Percentiles rank a stretch among this genome's conserved stretches.
Conservation (phyloP, 1,284 basidiomycete genomes). For the Polyporus tsugae region DNA sequence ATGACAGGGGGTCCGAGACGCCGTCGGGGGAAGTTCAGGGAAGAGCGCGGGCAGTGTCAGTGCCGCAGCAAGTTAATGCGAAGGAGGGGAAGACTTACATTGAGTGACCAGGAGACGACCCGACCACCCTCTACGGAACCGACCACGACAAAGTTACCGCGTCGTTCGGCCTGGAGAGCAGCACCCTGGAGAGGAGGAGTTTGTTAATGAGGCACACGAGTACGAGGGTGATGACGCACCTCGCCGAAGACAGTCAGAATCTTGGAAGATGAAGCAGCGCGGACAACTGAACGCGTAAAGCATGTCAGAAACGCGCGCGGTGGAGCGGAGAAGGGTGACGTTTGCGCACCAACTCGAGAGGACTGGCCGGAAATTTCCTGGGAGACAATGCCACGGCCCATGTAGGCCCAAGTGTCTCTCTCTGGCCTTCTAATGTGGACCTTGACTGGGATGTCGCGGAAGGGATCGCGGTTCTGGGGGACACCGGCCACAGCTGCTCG, state of each 20-base stretch:
- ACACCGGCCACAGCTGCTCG: conserved; percentile 30
- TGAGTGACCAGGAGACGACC: conserved; percentile 86
- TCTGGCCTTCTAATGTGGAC: conserved; percentile 83
- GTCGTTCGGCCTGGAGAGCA: conserved; percentile 82
- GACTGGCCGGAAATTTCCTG: conserved; percentile 77
- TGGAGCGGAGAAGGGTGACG: conserved; percentile 9
- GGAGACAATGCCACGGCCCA: conserved; percentile 76
- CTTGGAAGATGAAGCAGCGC: conserved; percentile 69
- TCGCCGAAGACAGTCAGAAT: conserved; percentile 75
- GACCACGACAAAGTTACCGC: conserved; percentile 84
- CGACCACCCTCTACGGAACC: conserved; percentile 73
- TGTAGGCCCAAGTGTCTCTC: conserved; percentile 80
- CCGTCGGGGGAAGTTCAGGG: conserved; percentile 9
- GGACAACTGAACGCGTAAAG: conserved; percentile 60
- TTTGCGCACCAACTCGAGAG: conserved; percentile 74
- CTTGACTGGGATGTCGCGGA: conserved; percentile 78
- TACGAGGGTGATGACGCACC: conserved; percentile 48
- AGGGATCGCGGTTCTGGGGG: conserved; percentile 33
- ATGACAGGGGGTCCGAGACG: conserved; percentile 11
- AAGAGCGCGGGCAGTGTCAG: conserved; percentile 23
- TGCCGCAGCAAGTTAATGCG: conserved; percentile 2
- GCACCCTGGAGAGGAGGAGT: conserved; percentile 52
- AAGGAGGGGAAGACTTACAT: conserved; percentile 52
- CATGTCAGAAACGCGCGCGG: conserved; percentile 25
- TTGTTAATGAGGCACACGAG: conserved; percentile 31